Base-by-base conservation (phyloP, 345 rosid genomes). In the Litchi chinensis region DNA sequence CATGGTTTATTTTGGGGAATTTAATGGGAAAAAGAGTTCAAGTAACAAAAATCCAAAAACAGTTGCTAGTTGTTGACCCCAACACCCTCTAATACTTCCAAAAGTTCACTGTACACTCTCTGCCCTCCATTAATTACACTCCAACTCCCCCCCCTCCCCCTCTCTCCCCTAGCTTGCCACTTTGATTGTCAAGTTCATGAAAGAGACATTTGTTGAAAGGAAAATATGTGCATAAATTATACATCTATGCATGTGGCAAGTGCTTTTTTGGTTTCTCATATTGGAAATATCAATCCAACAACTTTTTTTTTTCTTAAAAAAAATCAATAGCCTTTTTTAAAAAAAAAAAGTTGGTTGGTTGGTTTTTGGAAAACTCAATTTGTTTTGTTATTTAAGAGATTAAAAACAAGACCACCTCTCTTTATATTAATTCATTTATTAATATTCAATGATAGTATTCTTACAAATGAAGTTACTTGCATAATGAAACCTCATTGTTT, bases 111-210 rank as follows among this genome's bases (percentile, higher is more conserved):
- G 73, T 63, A 26, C 22, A 62, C 48, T 6, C 73, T 52, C 78
- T 73, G 79, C 43, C 11, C 43, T 54, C 13, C 28, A 65, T 69
- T 67, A 74, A 74, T 50, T 46, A 70, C 57, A 12, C 26, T 60
- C 26, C 28, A 69, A 77, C 56, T 68, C 6, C 69, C 44, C n/a
- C 10, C 69, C 6, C 43, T 15, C 57, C 40, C 4, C 37, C 37
- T 32, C 37, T 32, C 41, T 16, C 62, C 66, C 26, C 44, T 15
- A 8, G 2, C 68, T 13, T 62, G 62, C 74, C 83, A 18, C 76
- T n/a, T 59, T 77, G 85, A 74, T 5, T 26, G 83, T 71, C 81
- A 79, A 54, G 66, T 79, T 74, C 83, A 5, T 60, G 86, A 86
- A 19, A 65, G 72, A 16, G 88, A 86, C 83, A 16, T 59, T 22